A percentile compares a stretch with the other conserved stretches of the same genome.
Evolutionary conservation across 1,284 basidiomycete genomes (phyloP).

Genomic region (Agaricales sp.): DNA sequence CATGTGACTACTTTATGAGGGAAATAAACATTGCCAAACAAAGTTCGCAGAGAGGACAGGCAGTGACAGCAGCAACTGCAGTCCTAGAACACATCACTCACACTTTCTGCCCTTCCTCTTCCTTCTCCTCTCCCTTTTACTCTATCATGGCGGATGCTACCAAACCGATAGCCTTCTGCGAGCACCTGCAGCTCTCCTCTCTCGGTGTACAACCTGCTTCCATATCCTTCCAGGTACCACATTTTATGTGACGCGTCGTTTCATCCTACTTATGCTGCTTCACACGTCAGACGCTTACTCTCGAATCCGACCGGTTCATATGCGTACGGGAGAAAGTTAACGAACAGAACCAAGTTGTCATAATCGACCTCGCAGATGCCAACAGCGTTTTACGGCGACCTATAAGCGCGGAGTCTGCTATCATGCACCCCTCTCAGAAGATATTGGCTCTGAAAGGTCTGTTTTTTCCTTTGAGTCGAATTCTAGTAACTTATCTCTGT

Average conservation of each 20-base stretch:
- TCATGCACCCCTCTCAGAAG: conserved; percentile 98
- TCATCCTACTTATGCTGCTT: conserved; percentile 16
- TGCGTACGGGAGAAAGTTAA: conserved; percentile 86
- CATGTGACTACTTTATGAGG: not conserved
- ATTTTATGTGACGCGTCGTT: conserved; percentile 12
- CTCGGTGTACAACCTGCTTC: conserved; percentile 93
- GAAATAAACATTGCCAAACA: not conserved
- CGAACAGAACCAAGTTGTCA: conserved; percentile 93
- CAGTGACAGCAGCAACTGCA: not conserved
- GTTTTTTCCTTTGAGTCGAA: conserved; percentile 15
- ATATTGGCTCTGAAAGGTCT: conserved; percentile 91
- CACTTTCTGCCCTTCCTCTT: not conserved
- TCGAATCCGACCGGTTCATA: conserved; percentile 97
- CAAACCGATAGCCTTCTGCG: conserved; percentile 77
- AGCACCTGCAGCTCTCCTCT: conserved; percentile 90
- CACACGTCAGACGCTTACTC: conserved; percentile 62
- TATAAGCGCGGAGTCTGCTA: conserved; percentile 95
- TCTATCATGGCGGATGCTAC: conserved; percentile 31
- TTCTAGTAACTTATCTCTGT: conserved; percentile 7
- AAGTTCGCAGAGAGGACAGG: not conserved
- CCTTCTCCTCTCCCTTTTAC: not conserved
- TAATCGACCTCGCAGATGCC: conserved; percentile 91
- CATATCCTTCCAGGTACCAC: conserved; percentile 89
- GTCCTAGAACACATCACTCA: not conserved
- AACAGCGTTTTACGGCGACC: conserved; percentile 95